Evolutionary conservation across 257 asterid genomes (phyloP).

Genomic region (Fraxinus cuspidata): DNA sequence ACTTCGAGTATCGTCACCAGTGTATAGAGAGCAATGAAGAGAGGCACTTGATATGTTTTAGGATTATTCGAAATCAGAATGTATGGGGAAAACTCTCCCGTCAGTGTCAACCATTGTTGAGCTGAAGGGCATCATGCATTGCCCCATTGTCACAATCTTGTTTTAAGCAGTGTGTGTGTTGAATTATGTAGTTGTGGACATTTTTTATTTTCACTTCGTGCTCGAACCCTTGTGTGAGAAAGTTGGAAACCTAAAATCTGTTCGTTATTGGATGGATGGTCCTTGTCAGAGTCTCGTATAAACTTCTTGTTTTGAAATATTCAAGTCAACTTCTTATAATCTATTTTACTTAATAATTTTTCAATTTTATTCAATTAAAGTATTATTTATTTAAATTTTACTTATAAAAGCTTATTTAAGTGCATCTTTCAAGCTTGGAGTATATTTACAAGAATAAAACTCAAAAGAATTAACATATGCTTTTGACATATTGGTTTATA

Average conservation of each 20-base stretch:
- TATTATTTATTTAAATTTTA: too few species aligned
- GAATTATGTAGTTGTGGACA: background rate
- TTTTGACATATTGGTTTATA: too few species aligned
- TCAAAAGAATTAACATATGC: too few species aligned
- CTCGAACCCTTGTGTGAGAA: background rate
- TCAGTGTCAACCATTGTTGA: background rate
- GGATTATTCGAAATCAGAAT: background rate
- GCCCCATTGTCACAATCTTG: background rate
- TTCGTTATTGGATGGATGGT: background rate
- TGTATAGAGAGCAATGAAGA: conserved; percentile 17
- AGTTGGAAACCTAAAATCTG: background rate
- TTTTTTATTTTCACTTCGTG: background rate
- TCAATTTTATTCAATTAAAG: too few species aligned
- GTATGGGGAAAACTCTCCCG: background rate
- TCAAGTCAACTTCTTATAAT: background rate
- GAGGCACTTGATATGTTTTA: conserved; percentile 17
- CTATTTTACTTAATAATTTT: too few species aligned
- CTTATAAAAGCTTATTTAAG: too few species aligned
- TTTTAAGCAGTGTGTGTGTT: background rate
- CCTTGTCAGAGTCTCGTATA: background rate
- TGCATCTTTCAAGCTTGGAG: too few species aligned
- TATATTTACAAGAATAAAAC: too few species aligned
- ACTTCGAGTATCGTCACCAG: background rate
- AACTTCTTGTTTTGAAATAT: background rate
- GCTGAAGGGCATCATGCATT: background rate